These are phyloP conservation scores for Neofusicoccum ribis DNA, from an alignment of 2,329 filamentous ascomycete species.

Conservation along the genomic window DNA sequence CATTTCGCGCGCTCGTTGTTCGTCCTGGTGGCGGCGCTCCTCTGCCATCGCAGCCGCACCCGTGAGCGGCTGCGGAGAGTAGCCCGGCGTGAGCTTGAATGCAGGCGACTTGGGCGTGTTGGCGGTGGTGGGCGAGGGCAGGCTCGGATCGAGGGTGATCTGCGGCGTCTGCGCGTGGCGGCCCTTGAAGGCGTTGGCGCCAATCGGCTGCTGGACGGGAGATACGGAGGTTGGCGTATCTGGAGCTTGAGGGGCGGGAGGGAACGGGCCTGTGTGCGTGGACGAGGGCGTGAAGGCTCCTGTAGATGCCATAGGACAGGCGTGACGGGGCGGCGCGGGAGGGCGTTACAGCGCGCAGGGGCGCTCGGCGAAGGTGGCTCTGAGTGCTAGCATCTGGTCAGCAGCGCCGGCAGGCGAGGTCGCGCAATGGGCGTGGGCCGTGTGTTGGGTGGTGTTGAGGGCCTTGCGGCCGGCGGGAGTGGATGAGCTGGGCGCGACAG, in stretches of 20 bases:
- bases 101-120: slow-evolving; percentile 46
- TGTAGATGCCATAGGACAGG: slow-evolving; percentile 44
- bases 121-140: slow-evolving; percentile 27
- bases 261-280: slow-evolving; percentile 42
- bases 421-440: slow-evolving; percentile 3
- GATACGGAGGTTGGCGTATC: slow-evolving; percentile 42
- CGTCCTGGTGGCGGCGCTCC: slow-evolving; percentile 44
- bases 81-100: slow-evolving; percentile 34
- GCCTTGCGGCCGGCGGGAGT: slow-evolving; percentile 4
- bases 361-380: neutral
- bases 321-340: slow-evolving; percentile 3
- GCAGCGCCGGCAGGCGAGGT: neutral
- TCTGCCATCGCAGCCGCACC: slow-evolving; percentile 52
- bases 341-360: neutral
- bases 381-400: neutral
- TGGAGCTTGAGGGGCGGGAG: slow-evolving; percentile 30
- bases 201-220: slow-evolving; percentile 27
- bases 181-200: slow-evolving; percentile 24
- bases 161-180: slow-evolving; percentile 14
- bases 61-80: slow-evolving; percentile 46
- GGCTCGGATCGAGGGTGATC: slow-evolving; percentile 24
- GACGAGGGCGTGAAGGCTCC: slow-evolving; percentile 36
- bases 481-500: neutral
- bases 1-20: slow-evolving; percentile 32
- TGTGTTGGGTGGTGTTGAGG: slow-evolving; percentile 4